Evolutionary conservation across 192 early-diverging fungal species (phyloP).

Genomic region (Backusella westeae): DNA sequence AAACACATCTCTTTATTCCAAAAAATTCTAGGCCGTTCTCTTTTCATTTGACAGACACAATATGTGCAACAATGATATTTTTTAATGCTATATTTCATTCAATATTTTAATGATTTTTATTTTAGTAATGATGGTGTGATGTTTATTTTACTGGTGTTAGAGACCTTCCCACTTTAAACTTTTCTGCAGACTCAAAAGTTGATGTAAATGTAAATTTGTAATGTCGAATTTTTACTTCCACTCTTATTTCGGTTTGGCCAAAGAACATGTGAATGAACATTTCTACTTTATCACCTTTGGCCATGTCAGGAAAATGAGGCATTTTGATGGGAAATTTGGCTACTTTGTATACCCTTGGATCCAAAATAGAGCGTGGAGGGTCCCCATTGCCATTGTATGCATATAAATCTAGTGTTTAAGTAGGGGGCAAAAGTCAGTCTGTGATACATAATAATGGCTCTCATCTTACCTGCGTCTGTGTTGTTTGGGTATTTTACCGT

Average conservation of each 20-base stretch:
- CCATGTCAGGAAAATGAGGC: not conserved
- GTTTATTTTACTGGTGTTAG: not conserved
- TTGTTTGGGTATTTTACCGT: not conserved
- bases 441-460: not conserved
- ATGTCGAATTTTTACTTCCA: not conserved
- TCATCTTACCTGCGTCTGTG: not conserved
- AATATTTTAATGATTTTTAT: not conserved
- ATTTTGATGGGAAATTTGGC: constrained; percentile 8
- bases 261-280: not conserved
- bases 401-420: not conserved
- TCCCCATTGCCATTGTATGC: not conserved
- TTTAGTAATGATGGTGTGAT: not conserved
- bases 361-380: not conserved
- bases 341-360: constrained; percentile 1
- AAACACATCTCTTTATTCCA: not conserved
- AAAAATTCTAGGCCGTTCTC: not conserved
- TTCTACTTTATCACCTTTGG: not conserved
- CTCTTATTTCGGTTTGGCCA: constrained; percentile 10
- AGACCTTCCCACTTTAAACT: not conserved
- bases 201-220: constrained; percentile 9
- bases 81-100: not conserved
- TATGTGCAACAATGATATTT: not conserved
- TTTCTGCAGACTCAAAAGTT: not conserved
- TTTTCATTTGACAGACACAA: not conserved
- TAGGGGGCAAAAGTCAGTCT: not conserved